A percentile compares a stretch with the other conserved stretches of the same genome.
Evolutionary conservation across 352 stramenopile species (phyloP).

Genomic region (Albugo candida): DNA sequence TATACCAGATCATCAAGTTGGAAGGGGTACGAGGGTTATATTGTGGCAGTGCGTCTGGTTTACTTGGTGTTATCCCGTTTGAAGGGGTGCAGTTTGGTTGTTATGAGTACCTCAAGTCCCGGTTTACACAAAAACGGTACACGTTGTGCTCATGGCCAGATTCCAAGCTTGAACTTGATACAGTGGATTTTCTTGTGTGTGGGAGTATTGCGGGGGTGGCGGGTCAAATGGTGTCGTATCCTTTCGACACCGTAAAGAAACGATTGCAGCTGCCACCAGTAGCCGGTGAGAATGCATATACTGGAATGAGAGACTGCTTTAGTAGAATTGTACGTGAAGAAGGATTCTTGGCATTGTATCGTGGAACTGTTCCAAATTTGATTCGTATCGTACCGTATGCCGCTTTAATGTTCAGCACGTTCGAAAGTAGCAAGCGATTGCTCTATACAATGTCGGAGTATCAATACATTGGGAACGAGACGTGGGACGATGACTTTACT

Average conservation of each 20-base stretch:
- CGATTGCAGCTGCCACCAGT: constrained; percentile 40
- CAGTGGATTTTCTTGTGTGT: constrained; percentile 57
- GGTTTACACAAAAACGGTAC: constrained; percentile 23
- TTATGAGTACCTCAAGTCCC: constrained; percentile 62
- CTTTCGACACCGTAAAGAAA: constrained; percentile 74
- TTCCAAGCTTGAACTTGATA: constrained; percentile 44
- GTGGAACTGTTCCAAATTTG: constrained; percentile 57
- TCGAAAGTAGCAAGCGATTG: constrained; percentile 51
- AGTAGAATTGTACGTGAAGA: constrained; percentile 46
- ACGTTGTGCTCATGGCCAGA: constrained; percentile 38
- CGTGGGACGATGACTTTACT: too few relatives aligned
- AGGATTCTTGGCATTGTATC: constrained; percentile 44
- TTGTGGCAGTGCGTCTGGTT: constrained; percentile 33
- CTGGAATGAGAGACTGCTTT: constrained; percentile 62
- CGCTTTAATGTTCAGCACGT: constrained; percentile 70
- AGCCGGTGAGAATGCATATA: constrained; percentile 21
- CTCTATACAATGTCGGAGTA: not conserved
- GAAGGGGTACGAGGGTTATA: constrained; percentile 60
- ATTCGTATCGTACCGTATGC: constrained; percentile 61
- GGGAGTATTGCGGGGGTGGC: constrained; percentile 47
- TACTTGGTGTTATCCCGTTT: constrained; percentile 57
- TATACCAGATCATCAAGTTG: constrained; percentile 29
- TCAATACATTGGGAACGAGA: too few relatives aligned
- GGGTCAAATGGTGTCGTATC: constrained; percentile 67
- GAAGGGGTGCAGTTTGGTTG: constrained; percentile 69